Evolutionary conservation across 345 rosid genomes (phyloP).

Genomic region (Trapa incisa): DNA sequence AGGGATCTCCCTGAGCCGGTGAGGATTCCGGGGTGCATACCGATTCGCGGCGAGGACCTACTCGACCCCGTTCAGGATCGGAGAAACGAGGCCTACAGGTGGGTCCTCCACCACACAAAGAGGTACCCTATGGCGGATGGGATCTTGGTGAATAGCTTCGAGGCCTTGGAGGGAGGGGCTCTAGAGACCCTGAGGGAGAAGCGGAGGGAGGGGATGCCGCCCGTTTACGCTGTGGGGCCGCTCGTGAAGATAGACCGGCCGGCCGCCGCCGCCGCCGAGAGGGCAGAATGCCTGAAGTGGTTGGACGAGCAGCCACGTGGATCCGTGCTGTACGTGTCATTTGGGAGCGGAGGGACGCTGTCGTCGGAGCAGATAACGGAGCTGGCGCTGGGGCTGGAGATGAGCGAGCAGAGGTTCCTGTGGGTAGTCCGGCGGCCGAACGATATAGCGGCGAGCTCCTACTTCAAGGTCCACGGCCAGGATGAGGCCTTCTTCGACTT

Average conservation of each 20-base stretch:
- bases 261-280: background rate
- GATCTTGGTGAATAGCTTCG: conserved; percentile 41
- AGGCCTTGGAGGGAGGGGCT: conserved; percentile 40
- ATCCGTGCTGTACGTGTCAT: conserved; percentile 71
- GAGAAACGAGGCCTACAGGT: conserved; percentile 45
- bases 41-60: conserved; percentile 33
- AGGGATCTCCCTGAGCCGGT: conserved; percentile 47
- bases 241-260: conserved; percentile 28
- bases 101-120: conserved; percentile 41
- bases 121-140: conserved; percentile 47
- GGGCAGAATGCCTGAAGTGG: conserved; percentile 52
- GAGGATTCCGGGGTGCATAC: conserved; percentile 47
- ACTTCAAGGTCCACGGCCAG: conserved; percentile 27
- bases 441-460: conserved; percentile 30
- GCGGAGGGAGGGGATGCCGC: conserved; percentile 31
- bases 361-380: conserved; percentile 47
- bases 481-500: conserved; percentile 33
- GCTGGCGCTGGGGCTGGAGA: conserved; percentile 68
- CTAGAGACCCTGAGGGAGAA: conserved; percentile 28
- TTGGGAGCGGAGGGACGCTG: conserved; percentile 90
- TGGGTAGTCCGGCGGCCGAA: conserved; percentile 74
- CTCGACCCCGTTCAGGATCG: conserved; percentile 51
- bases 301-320: conserved; percentile 65
- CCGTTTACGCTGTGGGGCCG: conserved; percentile 63
- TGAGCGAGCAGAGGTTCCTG: conserved; percentile 65